phyloP scores from a whole-genome alignment of 805 yeast genomes.

The Spencermartinsiella europaea region DNA sequence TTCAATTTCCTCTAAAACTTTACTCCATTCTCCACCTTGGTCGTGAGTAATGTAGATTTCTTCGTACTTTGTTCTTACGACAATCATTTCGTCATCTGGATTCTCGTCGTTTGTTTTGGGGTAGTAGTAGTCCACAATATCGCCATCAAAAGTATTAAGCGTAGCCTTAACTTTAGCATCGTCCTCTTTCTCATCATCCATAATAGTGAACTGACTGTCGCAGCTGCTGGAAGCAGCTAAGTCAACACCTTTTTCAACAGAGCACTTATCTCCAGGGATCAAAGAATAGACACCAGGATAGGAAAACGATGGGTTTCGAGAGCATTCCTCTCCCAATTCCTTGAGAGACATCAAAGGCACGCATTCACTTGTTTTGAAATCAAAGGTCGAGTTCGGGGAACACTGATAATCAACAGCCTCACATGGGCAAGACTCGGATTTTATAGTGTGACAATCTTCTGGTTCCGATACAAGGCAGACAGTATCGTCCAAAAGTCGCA shows the following conservation, averaged over 20 bases:
- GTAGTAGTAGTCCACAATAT: slow-evolving; percentile 52
- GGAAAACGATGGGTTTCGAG: slow-evolving; percentile 29
- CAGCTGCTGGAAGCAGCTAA: neutral
- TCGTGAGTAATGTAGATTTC: slow-evolving; percentile 63
- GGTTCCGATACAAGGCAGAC: slow-evolving; percentile 51
- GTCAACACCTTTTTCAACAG: slow-evolving; percentile 26
- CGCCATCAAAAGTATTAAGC: slow-evolving; percentile 46
- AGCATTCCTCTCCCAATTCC: slow-evolving; percentile 24
- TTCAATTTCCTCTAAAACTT: slow-evolving; percentile 37
- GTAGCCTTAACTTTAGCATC: slow-evolving; percentile 38
- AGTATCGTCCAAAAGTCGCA: slow-evolving; percentile 59
- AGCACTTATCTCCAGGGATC: slow-evolving; percentile 45
- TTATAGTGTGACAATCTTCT: slow-evolving; percentile 35
- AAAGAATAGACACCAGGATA: slow-evolving; percentile 37
- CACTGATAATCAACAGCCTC: slow-evolving; percentile 67
- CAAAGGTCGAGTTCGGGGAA: slow-evolving; percentile 42
- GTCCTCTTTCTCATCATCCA: slow-evolving; percentile 33
- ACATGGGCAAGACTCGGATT: slow-evolving; percentile 60
- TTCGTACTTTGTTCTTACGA: slow-evolving; percentile 51
- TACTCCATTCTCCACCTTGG: slow-evolving; percentile 52
- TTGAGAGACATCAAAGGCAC: slow-evolving; percentile 35
- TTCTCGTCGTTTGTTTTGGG: slow-evolving; percentile 46
- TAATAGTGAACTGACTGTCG: neutral
- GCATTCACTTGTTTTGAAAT: slow-evolving; percentile 42
- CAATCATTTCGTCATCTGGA: slow-evolving; percentile 56